These are phyloP conservation scores for Picochlorum sp. DNA, from an alignment of 139 green algal species.

Conservation along the genomic window DNA sequence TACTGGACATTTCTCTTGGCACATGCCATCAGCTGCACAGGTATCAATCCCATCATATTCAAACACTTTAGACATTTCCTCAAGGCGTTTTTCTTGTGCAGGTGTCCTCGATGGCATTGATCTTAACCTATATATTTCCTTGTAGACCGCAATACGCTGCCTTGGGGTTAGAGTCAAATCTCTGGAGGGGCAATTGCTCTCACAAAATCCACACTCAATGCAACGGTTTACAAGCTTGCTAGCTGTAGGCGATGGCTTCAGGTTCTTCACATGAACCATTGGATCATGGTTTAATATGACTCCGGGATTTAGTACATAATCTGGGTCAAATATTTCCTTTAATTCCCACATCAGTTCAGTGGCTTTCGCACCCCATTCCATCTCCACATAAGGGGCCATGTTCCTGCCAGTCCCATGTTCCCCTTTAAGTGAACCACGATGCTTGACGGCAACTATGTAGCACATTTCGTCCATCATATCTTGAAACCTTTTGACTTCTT, in stretches of 20 bases:
- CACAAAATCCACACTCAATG: slow-evolving; percentile 99
- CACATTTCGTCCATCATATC: slow-evolving; percentile 97
- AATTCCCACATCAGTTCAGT: slow-evolving; percentile 97
- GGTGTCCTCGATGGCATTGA: slow-evolving; percentile 20
- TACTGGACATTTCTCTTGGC: slow-evolving; percentile 95
- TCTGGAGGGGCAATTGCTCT: slow-evolving; percentile 88
- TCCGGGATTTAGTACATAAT: slow-evolving; percentile 85
- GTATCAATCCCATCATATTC: slow-evolving; percentile 77
- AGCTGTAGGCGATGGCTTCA: slow-evolving; percentile 79
- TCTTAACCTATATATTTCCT: slow-evolving; percentile 77
- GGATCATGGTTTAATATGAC: slow-evolving; percentile 69
- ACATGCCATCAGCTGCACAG: slow-evolving; percentile 89
- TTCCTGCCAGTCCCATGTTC: slow-evolving; percentile 93
- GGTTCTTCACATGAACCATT: slow-evolving; percentile 72
- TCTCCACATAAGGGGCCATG: slow-evolving; percentile 92
- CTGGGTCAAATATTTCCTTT: slow-evolving; percentile 92
- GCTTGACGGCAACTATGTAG: slow-evolving; percentile 91
- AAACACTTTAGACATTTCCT: slow-evolving; percentile 53
- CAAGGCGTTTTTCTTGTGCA: slow-evolving; percentile 49
- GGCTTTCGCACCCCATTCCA: slow-evolving; percentile 92
- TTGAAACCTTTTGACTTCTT: slow-evolving; percentile 89
- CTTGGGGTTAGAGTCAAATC: slow-evolving; percentile 89
- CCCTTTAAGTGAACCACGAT: slow-evolving; percentile 85
- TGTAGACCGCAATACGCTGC: slow-evolving; percentile 86
- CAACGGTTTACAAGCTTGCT: slow-evolving; percentile 72